Evolutionary conservation across 2,329 filamentous ascomycete genomes (phyloP).

Genomic region (Dichotomopilus funicola): DNA sequence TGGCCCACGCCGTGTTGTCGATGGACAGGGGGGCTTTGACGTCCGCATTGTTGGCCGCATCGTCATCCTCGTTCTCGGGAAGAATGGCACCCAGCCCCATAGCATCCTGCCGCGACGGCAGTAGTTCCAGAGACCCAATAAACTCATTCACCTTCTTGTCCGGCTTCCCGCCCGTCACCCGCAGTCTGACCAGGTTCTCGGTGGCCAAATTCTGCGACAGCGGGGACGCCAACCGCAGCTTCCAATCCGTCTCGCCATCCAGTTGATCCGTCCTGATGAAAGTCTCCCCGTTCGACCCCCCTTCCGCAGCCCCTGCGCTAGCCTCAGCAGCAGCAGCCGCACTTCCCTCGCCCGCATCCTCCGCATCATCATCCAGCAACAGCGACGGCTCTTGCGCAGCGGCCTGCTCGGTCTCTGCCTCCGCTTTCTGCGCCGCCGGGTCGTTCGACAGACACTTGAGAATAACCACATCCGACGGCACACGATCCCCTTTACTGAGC

Average conservation of each 20-base stretch:
- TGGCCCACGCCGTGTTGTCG: constrained; percentile 98
- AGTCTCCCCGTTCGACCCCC: constrained; percentile 65
- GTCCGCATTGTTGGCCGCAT: constrained; percentile 26
- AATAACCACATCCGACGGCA: constrained; percentile 91
- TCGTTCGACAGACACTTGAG: constrained; percentile 58
- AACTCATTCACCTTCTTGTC: constrained; percentile 95
- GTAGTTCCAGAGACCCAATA: constrained; percentile 75
- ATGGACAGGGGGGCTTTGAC: constrained; percentile 68
- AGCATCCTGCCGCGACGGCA: constrained; percentile 47
- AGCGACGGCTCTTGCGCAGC: constrained; percentile 34
- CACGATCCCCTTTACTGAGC: constrained; percentile 81
- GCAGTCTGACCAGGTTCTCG: constrained; percentile 62
- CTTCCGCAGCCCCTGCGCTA: constrained; percentile 16
- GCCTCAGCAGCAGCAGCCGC: constrained; percentile 26
- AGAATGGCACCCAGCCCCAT: constrained; percentile 25
- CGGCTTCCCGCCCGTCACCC: constrained; percentile 79
- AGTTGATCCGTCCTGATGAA: constrained; percentile 97
- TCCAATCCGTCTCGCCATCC: constrained; percentile 98
- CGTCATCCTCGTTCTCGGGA: constrained; percentile 23
- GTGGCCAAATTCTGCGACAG: constrained; percentile 73
- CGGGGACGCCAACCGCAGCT: constrained; percentile 79
- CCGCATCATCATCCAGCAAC: constrained; percentile 34
- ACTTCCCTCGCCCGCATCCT: constrained; percentile 18
- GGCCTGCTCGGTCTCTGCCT: constrained; percentile 25
- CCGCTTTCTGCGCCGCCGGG: constrained; percentile 25